phyloP scores from a whole-genome alignment of 2,329 filamentous ascomycete species.

The Xylogone sp. region DNA sequence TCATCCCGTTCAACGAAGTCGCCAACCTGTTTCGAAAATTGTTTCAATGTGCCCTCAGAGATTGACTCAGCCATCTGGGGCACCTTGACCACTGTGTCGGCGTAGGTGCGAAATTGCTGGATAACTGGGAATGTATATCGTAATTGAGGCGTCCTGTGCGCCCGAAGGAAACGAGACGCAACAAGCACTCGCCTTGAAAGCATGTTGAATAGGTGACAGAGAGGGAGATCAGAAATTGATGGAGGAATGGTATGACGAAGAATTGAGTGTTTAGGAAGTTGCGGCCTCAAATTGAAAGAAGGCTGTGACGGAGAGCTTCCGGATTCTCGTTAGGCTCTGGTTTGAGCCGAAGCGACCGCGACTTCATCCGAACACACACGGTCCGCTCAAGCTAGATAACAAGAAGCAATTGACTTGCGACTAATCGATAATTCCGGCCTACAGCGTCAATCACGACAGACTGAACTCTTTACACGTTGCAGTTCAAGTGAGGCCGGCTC shows the following conservation, averaged over 20 bases:
- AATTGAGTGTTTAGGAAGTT: slow-evolving; percentile 5
- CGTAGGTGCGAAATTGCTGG: slow-evolving; percentile 59
- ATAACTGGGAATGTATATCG: slow-evolving; percentile 40
- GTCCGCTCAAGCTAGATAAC: not conserved
- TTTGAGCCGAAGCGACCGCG: not conserved
- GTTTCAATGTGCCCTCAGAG: slow-evolving; percentile 93
- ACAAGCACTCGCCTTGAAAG: slow-evolving; percentile 27
- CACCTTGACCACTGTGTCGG: slow-evolving; percentile 86
- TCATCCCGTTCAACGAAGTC: slow-evolving; percentile 95
- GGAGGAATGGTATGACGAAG: slow-evolving; percentile 7
- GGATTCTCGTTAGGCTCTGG: not conserved
- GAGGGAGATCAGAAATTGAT: slow-evolving; percentile 5
- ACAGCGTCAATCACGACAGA: not conserved
- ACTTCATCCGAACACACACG: slow-evolving; percentile 2
- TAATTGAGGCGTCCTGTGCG: slow-evolving; percentile 21
- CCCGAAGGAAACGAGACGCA: slow-evolving; percentile 28
- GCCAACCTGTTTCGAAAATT: slow-evolving; percentile 88
- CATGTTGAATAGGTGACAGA: slow-evolving; percentile 17
- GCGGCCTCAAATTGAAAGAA: not conserved
- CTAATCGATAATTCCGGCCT: not conserved
- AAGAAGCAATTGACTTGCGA: not conserved
- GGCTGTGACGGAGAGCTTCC: not conserved
- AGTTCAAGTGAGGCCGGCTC: not conserved
- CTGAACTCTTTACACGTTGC: slow-evolving; percentile 1
- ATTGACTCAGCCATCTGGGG: slow-evolving; percentile 99